Evolutionary conservation across 139 green algal species (phyloP).

Genomic region (Edaphochlamys debaryana): DNA sequence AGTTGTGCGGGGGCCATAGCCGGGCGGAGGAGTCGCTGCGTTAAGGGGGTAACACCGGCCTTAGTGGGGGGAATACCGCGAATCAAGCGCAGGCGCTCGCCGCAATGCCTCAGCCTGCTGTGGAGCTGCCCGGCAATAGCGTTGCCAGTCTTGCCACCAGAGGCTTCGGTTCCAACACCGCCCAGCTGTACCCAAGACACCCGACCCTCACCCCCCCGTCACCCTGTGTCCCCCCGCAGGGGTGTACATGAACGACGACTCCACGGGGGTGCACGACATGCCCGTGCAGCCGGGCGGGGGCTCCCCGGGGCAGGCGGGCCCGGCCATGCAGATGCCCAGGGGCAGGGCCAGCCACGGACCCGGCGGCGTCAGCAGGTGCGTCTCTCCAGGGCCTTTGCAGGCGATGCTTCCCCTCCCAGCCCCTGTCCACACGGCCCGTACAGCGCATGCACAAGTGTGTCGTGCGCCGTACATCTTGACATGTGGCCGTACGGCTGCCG

Average conservation of each 20-base stretch:
- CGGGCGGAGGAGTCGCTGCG: too few species aligned
- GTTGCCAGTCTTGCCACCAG: background rate
- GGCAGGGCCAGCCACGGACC: background rate
- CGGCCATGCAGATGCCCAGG: background rate
- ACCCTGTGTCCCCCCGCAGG: background rate
- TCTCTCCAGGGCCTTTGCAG: too few species aligned
- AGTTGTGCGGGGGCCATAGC: too few species aligned
- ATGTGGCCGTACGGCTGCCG: too few species aligned
- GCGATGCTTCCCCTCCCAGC: background rate
- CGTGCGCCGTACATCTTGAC: too few species aligned
- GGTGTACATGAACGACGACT: background rate
- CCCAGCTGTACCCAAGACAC: background rate
- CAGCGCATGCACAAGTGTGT: background rate
- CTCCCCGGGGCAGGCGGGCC: background rate
- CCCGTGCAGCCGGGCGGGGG: background rate
- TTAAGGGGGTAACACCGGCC: too few species aligned
- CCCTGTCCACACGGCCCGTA: background rate
- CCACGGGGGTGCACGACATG: background rate
- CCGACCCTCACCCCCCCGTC: background rate
- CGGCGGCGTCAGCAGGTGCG: background rate
- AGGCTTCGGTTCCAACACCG: background rate
- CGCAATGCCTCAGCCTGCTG: background rate
- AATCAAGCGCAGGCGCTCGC: background rate
- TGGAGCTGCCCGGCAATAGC: background rate
- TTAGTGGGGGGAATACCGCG: background rate